Base-by-base conservation (phyloP, 176 grass and related monocot genomes). In the Cymbopogon citratus region DNA sequence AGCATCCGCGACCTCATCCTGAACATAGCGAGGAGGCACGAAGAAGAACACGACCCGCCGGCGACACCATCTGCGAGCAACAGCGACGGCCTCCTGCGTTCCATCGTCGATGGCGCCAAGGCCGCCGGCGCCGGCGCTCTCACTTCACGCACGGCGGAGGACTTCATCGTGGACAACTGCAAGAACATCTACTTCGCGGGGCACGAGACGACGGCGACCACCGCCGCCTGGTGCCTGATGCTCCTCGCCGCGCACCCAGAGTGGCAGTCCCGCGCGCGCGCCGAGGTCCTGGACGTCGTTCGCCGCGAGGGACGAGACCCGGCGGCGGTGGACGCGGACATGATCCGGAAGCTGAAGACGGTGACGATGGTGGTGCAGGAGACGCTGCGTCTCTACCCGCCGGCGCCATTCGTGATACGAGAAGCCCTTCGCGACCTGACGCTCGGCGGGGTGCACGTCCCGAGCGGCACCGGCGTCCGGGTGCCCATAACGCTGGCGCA, bases 341-440 rank as follows among this genome's bases (percentile, higher is more conserved):
- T 85, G 73, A 80, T 97, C 68, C 81, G 78, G n/a, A 89, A 81
- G 31, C 87, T 91, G 44, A 94, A 92, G 79, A 89, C 9, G 78
- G 95, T 98, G 48, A 88, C 87, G 35, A 98, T 93, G 95, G 90
- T 98, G 71, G 94, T 98, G 57, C 88, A 92, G 71, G 92, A 98
- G 86, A 94, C 95, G 0, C 84, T 92, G 9, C 81, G 92, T 3
- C 69, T 94, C 1, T 89, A 88, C 66, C 70, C 92, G 3, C 86
- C 90, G 2, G 84, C 80, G 33, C 24, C 80, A 0, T 84, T 88
- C 10, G 19, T 92, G 34, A 56, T 21, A 4, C 65, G 92, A 75
- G 95, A 92, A 63, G 80, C 92, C 15, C 64, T 89, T 19, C 41
- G 73, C 0, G 84, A 92, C 60, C 63, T 94, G 13, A 87, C 75